phyloP scores from a whole-genome alignment of 441 rosid genomes.

The Corymbia citriodora region DNA sequence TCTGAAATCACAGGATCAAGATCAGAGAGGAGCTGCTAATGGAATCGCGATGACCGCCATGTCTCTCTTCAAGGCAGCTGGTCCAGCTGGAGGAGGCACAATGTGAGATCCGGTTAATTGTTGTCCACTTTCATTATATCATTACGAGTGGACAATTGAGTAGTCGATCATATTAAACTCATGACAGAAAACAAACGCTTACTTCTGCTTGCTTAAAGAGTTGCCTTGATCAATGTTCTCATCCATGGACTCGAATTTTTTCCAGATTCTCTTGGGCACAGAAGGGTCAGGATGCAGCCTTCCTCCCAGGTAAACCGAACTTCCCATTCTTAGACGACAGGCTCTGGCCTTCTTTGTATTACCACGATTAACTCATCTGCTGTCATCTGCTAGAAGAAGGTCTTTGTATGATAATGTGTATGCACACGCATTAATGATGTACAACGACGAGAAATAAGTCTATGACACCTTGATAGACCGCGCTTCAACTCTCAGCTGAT shows the following conservation, averaged over 20 bases:
- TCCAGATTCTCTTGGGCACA: constrained; percentile 81
- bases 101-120: background rate
- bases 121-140: background rate
- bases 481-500: background rate
- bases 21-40: constrained; percentile 6
- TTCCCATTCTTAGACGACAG: background rate
- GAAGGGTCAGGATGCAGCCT: constrained; percentile 50
- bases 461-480: background rate
- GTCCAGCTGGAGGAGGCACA: constrained; percentile 1
- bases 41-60: constrained; percentile 6
- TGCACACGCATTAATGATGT: background rate
- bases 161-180: background rate
- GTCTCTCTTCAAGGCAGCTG: constrained; percentile 11
- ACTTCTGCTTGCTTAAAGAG: background rate
- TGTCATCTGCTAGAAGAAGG: background rate
- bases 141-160: background rate
- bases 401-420: background rate
- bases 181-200: background rate
- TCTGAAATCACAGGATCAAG: background rate
- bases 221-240: background rate
- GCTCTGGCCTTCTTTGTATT: background rate
- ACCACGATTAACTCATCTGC: background rate
- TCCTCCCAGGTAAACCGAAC: constrained; percentile 60
- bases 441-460: background rate
- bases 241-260: background rate